Evolutionary conservation across 805 yeast genomes (phyloP).

Genomic region (Sugiyamaella smithiae): DNA sequence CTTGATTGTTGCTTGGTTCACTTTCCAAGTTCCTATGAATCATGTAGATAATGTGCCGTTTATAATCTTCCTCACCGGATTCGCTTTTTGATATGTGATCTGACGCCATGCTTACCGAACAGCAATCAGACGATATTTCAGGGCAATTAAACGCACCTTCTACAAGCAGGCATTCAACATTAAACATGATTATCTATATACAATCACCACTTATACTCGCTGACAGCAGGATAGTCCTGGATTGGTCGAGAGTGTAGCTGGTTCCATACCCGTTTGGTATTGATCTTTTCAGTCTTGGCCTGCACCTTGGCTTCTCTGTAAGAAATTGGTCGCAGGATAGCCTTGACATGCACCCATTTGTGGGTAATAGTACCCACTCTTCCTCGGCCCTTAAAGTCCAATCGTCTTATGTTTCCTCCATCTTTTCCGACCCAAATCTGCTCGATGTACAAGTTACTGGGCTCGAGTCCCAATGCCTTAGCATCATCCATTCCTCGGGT

Average conservation of each 20-base stretch:
- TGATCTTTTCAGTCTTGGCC: slow-evolving; percentile 44
- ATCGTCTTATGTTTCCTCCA: slow-evolving; percentile 65
- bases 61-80: no score
- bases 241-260: slow-evolving; percentile 40
- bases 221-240: slow-evolving; percentile 32
- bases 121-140: no score
- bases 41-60: no score
- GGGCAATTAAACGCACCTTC: no score
- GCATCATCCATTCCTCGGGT: slow-evolving; percentile 72
- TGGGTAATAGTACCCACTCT: slow-evolving; percentile 76
- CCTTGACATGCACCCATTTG: slow-evolving; percentile 76
- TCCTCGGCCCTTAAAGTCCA: slow-evolving; percentile 88
- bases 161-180: no score
- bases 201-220: slow-evolving; percentile 38
- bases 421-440: slow-evolving; percentile 93
- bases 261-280: slow-evolving; percentile 51
- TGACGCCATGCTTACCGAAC: no score
- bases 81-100: no score
- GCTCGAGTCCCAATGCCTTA: slow-evolving; percentile 52
- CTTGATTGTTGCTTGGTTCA: no score
- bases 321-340: slow-evolving; percentile 60
- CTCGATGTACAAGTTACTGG: slow-evolving; percentile 63
- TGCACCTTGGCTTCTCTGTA: slow-evolving; percentile 49
- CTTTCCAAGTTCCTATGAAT: no score
- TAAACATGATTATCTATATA: no score